A percentile compares a stretch with the other conserved stretches of the same genome.
Evolutionary conservation across 306 rosid genomes (phyloP).

Genomic region (Quercus gilva): DNA sequence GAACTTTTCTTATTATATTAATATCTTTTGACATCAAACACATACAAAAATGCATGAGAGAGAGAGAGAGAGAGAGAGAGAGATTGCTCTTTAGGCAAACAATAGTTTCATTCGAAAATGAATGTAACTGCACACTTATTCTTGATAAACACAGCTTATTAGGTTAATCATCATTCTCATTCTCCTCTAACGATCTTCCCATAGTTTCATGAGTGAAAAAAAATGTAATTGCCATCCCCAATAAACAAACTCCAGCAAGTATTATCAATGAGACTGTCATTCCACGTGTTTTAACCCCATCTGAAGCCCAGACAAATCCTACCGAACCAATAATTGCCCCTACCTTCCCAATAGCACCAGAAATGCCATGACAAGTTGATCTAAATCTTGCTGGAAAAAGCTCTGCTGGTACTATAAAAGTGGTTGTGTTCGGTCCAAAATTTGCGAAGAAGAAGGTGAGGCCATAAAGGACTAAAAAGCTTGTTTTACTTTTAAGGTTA

Average conservation of each 20-base stretch:
- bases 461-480: constrained; percentile 54
- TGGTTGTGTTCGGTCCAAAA: constrained; percentile 83
- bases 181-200: constrained; percentile 68
- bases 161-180: constrained; percentile 37
- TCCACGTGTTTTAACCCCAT: constrained; percentile 32
- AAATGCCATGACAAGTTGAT: constrained; percentile 72
- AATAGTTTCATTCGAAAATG: too few relatives aligned
- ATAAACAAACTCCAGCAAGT: constrained; percentile 55
- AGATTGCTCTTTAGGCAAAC: too few relatives aligned
- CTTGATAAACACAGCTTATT: too few relatives aligned
- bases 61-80: too few relatives aligned
- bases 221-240: constrained; percentile 56
- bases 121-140: too few relatives aligned
- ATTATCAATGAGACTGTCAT: constrained; percentile 38
- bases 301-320: constrained; percentile 55
- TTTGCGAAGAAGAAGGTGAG: constrained; percentile 77
- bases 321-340: constrained; percentile 72
- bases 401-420: constrained; percentile 71
- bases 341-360: constrained; percentile 63
- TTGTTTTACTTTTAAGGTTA: neutral
- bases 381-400: constrained; percentile 75
- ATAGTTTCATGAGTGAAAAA: constrained; percentile 59
- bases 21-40: too few relatives aligned
- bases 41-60: too few relatives aligned
- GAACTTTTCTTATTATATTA: too few relatives aligned